Evolutionary conservation across 108 stramenopile genomes (phyloP).

Genomic region (Pseudonitzschia multiseries): DNA sequence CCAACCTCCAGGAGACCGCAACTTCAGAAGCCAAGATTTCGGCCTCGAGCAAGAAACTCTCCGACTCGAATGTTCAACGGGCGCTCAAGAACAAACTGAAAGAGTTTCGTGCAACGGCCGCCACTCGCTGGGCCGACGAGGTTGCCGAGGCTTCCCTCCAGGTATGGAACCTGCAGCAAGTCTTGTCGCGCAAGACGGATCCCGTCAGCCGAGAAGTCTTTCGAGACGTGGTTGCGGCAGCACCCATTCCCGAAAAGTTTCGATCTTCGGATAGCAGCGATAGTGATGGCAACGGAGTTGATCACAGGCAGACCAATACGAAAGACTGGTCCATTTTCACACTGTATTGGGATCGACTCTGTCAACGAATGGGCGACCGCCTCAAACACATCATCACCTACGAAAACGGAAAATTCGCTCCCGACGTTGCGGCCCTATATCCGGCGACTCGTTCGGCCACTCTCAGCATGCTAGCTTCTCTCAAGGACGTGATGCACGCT

Average conservation of each 20-base stretch:
- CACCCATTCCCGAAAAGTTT: slow-evolving; percentile 48
- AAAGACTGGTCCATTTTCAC: slow-evolving; percentile 56
- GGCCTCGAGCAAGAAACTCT: slow-evolving; percentile 56
- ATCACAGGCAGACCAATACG: not conserved
- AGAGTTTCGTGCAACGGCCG: slow-evolving; percentile 62
- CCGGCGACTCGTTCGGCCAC: slow-evolving; percentile 72
- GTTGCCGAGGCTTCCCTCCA: slow-evolving; percentile 61
- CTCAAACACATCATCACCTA: slow-evolving; percentile 63
- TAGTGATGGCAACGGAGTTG: too few species aligned
- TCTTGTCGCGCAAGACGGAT: slow-evolving; percentile 73
- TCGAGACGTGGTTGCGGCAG: slow-evolving; percentile 63
- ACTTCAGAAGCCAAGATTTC: slow-evolving; percentile 41
- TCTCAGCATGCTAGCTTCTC: slow-evolving; percentile 67
- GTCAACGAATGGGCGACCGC: slow-evolving; percentile 55
- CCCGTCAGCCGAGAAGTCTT: slow-evolving; percentile 72
- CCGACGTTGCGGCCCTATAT: slow-evolving; percentile 75
- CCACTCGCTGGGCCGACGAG: slow-evolving; percentile 52
- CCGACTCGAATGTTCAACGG: slow-evolving; percentile 47
- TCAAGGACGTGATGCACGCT: slow-evolving; percentile 71
- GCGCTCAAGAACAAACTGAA: slow-evolving; percentile 57
- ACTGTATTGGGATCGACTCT: slow-evolving; percentile 76
- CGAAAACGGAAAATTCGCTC: slow-evolving; percentile 56
- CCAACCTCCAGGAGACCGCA: slow-evolving; percentile 46
- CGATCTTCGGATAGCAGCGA: not conserved
- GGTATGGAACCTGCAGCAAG: slow-evolving; percentile 81